Evolutionary conservation across 257 asterid genomes (phyloP), one percentile per base, ranked within the genome.

Genomic region (Solanum chilense): DNA sequence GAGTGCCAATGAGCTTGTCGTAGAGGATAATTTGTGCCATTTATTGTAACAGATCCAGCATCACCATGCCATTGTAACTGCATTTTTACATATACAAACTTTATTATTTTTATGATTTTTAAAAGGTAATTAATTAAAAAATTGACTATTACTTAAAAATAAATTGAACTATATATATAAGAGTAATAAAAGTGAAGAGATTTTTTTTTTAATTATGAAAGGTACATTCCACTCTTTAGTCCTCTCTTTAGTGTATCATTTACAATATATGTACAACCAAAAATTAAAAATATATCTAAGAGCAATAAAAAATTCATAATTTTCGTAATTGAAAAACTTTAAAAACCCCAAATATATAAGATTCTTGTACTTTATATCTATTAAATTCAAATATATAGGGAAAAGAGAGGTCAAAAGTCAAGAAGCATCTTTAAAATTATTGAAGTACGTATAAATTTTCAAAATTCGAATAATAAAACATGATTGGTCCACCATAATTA

Each of bases 1-100:
- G 98, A 92, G 87, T 95, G 98, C 98, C 98, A 94, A 27, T 95
- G 98, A 27, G 94, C 93, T 41, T 91, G 93, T 33, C 33, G 87
- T 42, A 95, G 96, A 6, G 85, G 44, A 64, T 92, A 95, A 25
- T 89, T 83, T 3, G 83, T 89, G 64, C 93, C 93, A 29, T 93
- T 92, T 64, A 95, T 91, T 14, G 8, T 9, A 25, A 89, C 64
- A 3, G 94, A 91, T 86, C 98, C 98, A 3, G 94, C 95, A 35
- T 90, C 91, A 20, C 92, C 96, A 4, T n/a, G 25, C 95, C 94
- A 95, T 60, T 87, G 81, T 70, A 95, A 69, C 97, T 95, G 89
- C 87, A 73, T 49, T 41, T 15, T 35, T 31, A 70, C 18, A 70
- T 33, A 15, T 35, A 71, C 27, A 15, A 52, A 5, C 35, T 66